Conservation (phyloP, 768 basidiomycete genomes). For the Hygrocybe coccinea region DNA sequence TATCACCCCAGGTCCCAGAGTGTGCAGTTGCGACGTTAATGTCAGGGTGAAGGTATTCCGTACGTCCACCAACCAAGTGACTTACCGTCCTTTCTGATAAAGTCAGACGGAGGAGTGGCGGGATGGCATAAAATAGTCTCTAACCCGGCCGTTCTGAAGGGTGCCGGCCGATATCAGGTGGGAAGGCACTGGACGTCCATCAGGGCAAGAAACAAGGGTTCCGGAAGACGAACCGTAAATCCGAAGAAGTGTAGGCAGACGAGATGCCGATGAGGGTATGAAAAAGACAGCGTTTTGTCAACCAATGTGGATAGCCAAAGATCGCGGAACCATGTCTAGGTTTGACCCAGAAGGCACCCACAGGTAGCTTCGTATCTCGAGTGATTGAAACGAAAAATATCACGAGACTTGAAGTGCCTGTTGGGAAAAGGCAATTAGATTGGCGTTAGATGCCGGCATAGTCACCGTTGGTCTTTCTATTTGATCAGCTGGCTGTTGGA, state of each 20-base stretch:
- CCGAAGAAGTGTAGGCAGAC: constrained; percentile 72
- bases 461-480: too few relatives aligned
- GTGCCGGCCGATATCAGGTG: constrained; percentile 92
- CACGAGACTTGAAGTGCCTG: constrained; percentile 66
- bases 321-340: constrained; percentile 40
- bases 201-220: constrained; percentile 79
- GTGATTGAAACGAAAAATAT: constrained; percentile 52
- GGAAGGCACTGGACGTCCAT: constrained; percentile 89
- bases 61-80: constrained; percentile 85
- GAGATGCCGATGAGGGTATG: constrained; percentile 61
- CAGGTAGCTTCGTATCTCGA: constrained; percentile 52
- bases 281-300: constrained; percentile 98
- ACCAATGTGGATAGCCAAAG: constrained; percentile 64
- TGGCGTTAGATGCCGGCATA: too few relatives aligned
- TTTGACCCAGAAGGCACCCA: constrained; percentile 57
- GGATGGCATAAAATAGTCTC: constrained; percentile 92
- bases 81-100: constrained; percentile 73
- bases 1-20: constrained; percentile 45
- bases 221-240: constrained; percentile 89
- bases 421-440: constrained; percentile 15
- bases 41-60: constrained; percentile 94
- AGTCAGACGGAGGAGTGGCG: constrained; percentile 70
- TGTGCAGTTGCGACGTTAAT: constrained; percentile 58
- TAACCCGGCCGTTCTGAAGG: constrained; percentile 91
- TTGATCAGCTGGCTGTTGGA: constrained; percentile 32